Evolutionary conservation across 2,329 filamentous ascomycete species (phyloP), one percentile per base, ranked within the genome.

Genomic region (Magnaporthiopsis incrustans): DNA sequence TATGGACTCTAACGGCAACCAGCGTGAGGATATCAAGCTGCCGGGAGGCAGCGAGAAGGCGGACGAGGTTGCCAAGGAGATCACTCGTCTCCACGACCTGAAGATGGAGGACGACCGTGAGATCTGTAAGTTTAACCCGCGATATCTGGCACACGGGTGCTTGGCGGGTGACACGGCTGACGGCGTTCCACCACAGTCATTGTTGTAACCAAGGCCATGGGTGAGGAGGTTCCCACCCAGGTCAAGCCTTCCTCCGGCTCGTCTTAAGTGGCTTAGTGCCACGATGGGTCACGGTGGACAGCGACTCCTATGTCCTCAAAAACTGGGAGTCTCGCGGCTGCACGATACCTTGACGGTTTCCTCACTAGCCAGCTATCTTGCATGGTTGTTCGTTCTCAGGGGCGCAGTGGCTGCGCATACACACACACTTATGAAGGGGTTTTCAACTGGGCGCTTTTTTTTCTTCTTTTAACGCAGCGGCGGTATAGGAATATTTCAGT

Each of bases 21-120:
- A 87, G 82, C 97, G 97, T 87, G 91, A 97, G 74, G 94, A 99
- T 77, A 92, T 98, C 79, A 92, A 91, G 83, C 76, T 96, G 71
- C 95, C 95, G 72, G 93, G 97, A 1, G 89, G 89, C 73, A 59
- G 33, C 32, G 62, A 63, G 30, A 59, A 59, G 56, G 56, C 62
- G 14, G 62, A 63, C 3, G 94, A 98, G 66, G 73, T 96, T 78
- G 92, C 92, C 73, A 87, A 93, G 61, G 93, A 91, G 85, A 96
- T 98, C 78, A 82, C 78, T 72, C 88, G 87, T 78, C 86, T 94
- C 73, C 95, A 94, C 85, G 57, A 63, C 12, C 44, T 63, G 65
- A 82, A 78, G 70, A 81, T 83, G 30, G 91, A 96, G n/a, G 89
- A 88, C 80, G 97, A 96, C 84, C 33, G 33, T 58, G 93, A 97